Percentiles rank a stretch among this genome's conserved stretches.
These are phyloP conservation scores for Eucalyptus tenuipes DNA, from an alignment of 345 rosid genomes.

Conservation along the genomic window DNA sequence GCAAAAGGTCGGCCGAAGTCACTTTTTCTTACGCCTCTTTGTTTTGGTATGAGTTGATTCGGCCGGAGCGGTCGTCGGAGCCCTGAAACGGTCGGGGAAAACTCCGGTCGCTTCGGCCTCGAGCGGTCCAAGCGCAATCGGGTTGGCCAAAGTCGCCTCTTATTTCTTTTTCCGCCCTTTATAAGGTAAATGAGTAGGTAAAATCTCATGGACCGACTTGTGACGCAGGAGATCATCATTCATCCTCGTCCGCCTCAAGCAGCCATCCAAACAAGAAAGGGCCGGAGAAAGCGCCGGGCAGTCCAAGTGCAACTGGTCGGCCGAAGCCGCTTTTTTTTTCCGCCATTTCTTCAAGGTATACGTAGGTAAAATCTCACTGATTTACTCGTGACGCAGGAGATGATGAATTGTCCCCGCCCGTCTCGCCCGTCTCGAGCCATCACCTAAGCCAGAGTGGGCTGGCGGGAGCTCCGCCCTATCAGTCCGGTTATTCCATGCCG, in stretches of 20 bases:
- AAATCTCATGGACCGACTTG: not conserved
- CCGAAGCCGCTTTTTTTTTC: too few species aligned
- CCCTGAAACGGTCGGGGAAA: not conserved
- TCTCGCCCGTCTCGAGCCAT: too few species aligned
- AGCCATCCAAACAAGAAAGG: not conserved
- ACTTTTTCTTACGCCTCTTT: too few species aligned
- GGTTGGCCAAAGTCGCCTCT: not conserved
- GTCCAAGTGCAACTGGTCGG: too few species aligned
- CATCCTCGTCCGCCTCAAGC: not conserved
- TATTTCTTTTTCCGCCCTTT: not conserved
- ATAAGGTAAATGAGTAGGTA: not conserved
- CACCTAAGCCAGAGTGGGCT: too few species aligned
- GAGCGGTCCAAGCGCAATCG: not conserved
- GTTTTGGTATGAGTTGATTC: not conserved
- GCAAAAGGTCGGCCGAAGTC: not conserved
- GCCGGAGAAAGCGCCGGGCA: too few species aligned
- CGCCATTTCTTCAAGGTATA: not conserved
- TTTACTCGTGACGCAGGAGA: not conserved
- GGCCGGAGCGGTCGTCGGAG: not conserved
- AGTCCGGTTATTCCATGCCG: too few species aligned
- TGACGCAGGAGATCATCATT: not conserved
- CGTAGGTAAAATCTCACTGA: not conserved
- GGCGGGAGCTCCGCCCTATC: too few species aligned
- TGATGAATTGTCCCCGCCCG: too few species aligned
- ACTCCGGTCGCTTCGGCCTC: not conserved